Evolutionary conservation across 441 rosid species (phyloP).

Genomic region (Adansonia gregorii): DNA sequence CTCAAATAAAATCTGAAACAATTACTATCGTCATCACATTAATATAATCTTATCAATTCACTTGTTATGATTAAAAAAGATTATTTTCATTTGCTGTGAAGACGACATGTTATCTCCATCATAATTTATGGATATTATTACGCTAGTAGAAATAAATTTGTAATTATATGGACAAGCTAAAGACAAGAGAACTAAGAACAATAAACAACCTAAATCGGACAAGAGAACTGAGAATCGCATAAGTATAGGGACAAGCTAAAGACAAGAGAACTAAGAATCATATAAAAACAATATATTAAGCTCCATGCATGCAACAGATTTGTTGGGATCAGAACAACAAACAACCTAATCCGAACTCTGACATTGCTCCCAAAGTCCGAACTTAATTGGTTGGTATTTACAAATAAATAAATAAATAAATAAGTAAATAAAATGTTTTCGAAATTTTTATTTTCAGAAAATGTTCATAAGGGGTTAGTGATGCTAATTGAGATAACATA

Average conservation of each 20-base stretch:
- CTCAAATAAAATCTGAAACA: background rate
- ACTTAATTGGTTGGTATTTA: background rate
- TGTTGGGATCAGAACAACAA: background rate
- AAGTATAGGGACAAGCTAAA: background rate
- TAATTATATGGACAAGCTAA: background rate
- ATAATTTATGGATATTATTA: background rate
- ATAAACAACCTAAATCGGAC: background rate
- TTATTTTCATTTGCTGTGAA: background rate
- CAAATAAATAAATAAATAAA: too few relatives aligned
- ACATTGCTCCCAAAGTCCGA: background rate
- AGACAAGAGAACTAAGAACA: background rate
- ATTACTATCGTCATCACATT: too few relatives aligned
- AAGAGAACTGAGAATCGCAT: too few relatives aligned
- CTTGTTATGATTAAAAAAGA: background rate
- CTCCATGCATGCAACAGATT: background rate
- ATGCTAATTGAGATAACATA: too few relatives aligned
- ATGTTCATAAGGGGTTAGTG: too few relatives aligned
- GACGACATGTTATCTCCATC: background rate
- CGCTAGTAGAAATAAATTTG: background rate
- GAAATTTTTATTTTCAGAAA: too few relatives aligned
- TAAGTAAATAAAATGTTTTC: too few relatives aligned
- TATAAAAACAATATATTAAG: background rate
- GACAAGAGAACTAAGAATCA: background rate
- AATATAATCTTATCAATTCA: too few relatives aligned
- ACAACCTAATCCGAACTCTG: background rate